Percentiles rank a stretch among this genome's conserved stretches.
Conservation (phyloP, 2,329 filamentous ascomycete species). For the Exophiala xenobiotica region DNA sequence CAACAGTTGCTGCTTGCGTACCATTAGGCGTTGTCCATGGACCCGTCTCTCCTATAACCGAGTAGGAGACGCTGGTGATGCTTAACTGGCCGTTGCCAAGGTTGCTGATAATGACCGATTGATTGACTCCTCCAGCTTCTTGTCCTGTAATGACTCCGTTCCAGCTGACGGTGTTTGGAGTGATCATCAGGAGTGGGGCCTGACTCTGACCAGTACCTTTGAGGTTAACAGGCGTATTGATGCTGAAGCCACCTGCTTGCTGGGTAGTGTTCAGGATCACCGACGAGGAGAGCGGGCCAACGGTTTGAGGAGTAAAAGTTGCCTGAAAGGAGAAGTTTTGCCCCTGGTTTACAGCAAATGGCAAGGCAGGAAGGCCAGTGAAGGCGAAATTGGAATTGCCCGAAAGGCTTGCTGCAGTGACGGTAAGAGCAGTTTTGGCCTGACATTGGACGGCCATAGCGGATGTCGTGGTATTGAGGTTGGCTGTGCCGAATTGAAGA, state of each 20-base stretch:
- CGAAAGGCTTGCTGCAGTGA: slow-evolving; percentile 25
- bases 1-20: slow-evolving; percentile 10
- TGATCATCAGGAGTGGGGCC: slow-evolving; percentile 38
- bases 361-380: slow-evolving; percentile 40
- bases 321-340: slow-evolving; percentile 43
- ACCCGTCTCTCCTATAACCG: slow-evolving; percentile 17
- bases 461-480: slow-evolving; percentile 40
- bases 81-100: slow-evolving; percentile 39
- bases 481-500: slow-evolving; percentile 43
- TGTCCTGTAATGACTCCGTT: slow-evolving; percentile 41
- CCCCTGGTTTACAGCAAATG: slow-evolving; percentile 35
- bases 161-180: slow-evolving; percentile 42
- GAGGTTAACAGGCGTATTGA: slow-evolving; percentile 39
- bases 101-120: slow-evolving; percentile 40
- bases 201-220: slow-evolving; percentile 41
- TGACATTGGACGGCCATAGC: slow-evolving; percentile 17
- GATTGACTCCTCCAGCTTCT: slow-evolving; percentile 33
- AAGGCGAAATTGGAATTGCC: slow-evolving; percentile 41
- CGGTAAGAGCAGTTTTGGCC: slow-evolving; percentile 36
- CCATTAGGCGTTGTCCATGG: slow-evolving; percentile 26
- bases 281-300: slow-evolving; percentile 39
- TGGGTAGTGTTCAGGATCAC: slow-evolving; percentile 43
- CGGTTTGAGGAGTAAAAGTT: slow-evolving; percentile 39
- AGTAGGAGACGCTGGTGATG: slow-evolving; percentile 32
- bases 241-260: slow-evolving; percentile 39